phyloP scores from a whole-genome alignment of 805 yeast genomes.

The Yarrowia deformans region DNA sequence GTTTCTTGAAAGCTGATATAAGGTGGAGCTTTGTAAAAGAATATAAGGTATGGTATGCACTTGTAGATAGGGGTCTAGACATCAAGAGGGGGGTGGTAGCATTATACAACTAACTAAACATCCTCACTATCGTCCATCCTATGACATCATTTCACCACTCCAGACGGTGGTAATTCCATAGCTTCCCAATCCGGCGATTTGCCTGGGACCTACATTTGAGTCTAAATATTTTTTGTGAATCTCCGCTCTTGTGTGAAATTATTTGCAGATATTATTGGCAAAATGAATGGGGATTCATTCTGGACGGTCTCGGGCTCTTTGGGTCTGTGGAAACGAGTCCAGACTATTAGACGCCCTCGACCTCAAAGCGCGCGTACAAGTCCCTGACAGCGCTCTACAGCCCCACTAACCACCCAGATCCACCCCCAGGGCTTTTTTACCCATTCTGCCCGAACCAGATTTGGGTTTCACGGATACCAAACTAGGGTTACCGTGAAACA shows the following conservation, averaged over 20 bases:
- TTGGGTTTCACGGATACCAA: constrained; percentile 24
- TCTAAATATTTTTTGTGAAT: constrained; percentile 7
- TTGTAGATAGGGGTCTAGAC: no score
- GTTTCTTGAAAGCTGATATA: no score
- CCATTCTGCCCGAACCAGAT: constrained; percentile 12
- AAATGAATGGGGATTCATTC: neutral
- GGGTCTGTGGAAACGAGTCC: no score
- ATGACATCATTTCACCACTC: constrained; percentile 4
- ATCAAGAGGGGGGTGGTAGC: no score
- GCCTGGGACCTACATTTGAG: constrained; percentile 35
- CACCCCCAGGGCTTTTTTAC: constrained; percentile 15
- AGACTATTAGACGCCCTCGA: no score
- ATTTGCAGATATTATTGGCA: constrained; percentile 16
- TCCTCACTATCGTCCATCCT: no score
- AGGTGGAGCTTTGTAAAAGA: no score
- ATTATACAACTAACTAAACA: no score
- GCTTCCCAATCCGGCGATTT: constrained; percentile 21
- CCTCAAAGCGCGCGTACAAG: neutral
- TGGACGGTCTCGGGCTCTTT: no score
- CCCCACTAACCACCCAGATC: neutral
- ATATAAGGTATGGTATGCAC: no score
- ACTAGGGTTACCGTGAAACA: constrained; percentile 38
- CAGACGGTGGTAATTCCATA: neutral
- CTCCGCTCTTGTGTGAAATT: neutral
- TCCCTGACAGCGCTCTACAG: neutral